Evolutionary conservation across 2,329 filamentous ascomycete genomes (phyloP).

Genomic region (Lojkania enalia): DNA sequence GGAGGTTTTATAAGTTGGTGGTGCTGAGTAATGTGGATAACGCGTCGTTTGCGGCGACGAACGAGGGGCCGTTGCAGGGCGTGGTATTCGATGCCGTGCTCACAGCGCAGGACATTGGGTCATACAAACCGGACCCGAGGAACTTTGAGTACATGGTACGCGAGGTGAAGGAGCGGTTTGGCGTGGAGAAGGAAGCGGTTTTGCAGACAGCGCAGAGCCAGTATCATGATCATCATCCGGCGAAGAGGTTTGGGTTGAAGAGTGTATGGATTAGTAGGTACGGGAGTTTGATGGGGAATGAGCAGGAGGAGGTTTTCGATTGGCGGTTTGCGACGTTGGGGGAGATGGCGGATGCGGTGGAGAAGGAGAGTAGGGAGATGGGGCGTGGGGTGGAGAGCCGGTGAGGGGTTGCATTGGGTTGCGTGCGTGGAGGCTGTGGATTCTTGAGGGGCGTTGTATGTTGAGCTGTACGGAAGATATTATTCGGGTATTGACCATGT

Average conservation of each 20-base stretch:
- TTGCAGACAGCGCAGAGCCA: slow-evolving; percentile 71
- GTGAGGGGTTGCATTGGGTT: no score
- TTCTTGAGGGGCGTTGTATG: no score
- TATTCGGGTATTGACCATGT: no score
- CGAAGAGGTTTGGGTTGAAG: slow-evolving; percentile 61
- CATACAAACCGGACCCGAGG: slow-evolving; percentile 66
- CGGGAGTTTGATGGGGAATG: slow-evolving; percentile 51
- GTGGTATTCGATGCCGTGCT: slow-evolving; percentile 66
- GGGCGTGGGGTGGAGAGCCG: neutral
- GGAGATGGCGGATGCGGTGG: slow-evolving; percentile 63
- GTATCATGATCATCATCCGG: slow-evolving; percentile 68
- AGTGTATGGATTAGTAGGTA: slow-evolving; percentile 68
- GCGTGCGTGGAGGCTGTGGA: no score
- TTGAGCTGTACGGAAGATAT: no score
- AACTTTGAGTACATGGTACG: slow-evolving; percentile 70
- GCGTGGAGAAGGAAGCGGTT: slow-evolving; percentile 59
- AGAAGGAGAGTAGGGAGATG: slow-evolving; percentile 35
- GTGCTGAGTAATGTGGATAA: slow-evolving; percentile 65
- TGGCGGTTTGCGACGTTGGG: slow-evolving; percentile 63
- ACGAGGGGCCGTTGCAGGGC: slow-evolving; percentile 55
- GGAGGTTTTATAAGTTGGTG: slow-evolving; percentile 60
- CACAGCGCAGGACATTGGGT: slow-evolving; percentile 71
- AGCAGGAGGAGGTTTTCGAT: slow-evolving; percentile 45
- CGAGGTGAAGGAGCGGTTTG: slow-evolving; percentile 58
- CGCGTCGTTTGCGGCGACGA: slow-evolving; percentile 54